Conservation (phyloP, 2,329 filamentous ascomycete species). For the Phymatotrichopsis omnivora region DNA sequence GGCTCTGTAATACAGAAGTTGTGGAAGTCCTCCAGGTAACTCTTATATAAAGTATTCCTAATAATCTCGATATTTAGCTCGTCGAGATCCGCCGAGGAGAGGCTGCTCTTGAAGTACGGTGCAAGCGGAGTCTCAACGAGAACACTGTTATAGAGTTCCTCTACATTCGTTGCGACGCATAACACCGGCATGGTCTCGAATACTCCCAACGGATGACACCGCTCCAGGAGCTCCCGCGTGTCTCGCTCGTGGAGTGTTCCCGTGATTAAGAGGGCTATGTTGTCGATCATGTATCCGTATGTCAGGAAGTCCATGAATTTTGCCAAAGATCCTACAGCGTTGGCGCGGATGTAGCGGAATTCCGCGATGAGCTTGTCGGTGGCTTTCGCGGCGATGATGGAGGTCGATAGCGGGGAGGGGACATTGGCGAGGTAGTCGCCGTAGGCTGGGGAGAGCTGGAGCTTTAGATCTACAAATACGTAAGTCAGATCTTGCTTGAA, state of each 20-base stretch:
- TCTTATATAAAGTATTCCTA: slow-evolving; percentile 97
- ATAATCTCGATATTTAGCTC: slow-evolving; percentile 99
- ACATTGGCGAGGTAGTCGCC: slow-evolving; percentile 92
- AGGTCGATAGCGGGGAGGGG: slow-evolving; percentile 93
- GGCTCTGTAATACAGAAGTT: slow-evolving; percentile 83
- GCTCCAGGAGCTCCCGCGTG: slow-evolving; percentile 84
- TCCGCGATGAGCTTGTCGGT: slow-evolving; percentile 97
- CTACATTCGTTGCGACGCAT: slow-evolving; percentile 95
- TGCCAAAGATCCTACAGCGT: slow-evolving; percentile 79
- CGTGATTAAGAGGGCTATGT: slow-evolving; percentile 93
- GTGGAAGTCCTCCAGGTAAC: slow-evolving; percentile 97
- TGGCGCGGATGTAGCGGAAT: slow-evolving; percentile 91
- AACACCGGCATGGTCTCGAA: slow-evolving; percentile 98
- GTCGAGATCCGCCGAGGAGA: slow-evolving; percentile 93
- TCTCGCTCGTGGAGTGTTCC: slow-evolving; percentile 96
- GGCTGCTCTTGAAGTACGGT: slow-evolving; percentile 91
- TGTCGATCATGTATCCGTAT: slow-evolving; percentile 99
- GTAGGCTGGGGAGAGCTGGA: slow-evolving; percentile 91
- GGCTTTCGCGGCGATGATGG: slow-evolving; percentile 83
- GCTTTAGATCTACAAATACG: slow-evolving; percentile 88
- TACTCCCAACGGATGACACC: slow-evolving; percentile 95
- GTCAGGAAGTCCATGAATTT: slow-evolving; percentile 98
- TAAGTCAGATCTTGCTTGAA: no score
- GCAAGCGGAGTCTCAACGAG: slow-evolving; percentile 93
- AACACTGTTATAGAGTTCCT: slow-evolving; percentile 97